Base-by-base conservation (phyloP, 495 filamentous ascomycete genomes). In the Penicillium riverlandense region DNA sequence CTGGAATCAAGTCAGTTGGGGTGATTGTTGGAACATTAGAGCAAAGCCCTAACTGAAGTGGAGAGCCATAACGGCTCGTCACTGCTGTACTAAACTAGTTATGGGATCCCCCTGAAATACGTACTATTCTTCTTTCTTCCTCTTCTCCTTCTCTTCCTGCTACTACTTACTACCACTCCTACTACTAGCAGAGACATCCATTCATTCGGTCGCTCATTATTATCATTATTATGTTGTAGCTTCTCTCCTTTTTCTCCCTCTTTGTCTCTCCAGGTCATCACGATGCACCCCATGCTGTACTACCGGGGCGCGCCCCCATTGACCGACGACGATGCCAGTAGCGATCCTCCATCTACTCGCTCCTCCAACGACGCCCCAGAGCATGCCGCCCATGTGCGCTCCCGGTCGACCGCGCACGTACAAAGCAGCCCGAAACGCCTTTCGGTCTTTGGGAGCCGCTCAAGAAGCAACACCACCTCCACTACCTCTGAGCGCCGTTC, bases 401-500 rank as follows among this genome's bases (percentile, higher is more conserved):
- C 70, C 8, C 58, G 67, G 34, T 73, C 70, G 8, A 69, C 59
- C 15, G 67, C 65, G 10, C 58, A 62, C 45, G 41, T 61, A 8
- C 56, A 68, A 12, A 71, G 63, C 45, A 71, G 63, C 45, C 67
- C 69, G 14, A 73, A 65, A 54, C 60, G 67, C 14, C 31, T 66
- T 11, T 73, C 70, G 0, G 65, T 71, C 45, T 71, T 73, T 14
- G 54, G 57, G 32, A 65, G 65, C 33, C 66, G 70, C 28, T 67
- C 70, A 2, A 53, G 70, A 45, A 71, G 67, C 49, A 73, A 73
- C 34, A 73, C 70, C 13, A 68, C 67, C 13, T 69, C 57, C 28
- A 63, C 67, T 2, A 63, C 62, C 22, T 65, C 62, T 7, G 67
- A 66, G 4, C 61, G 59, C 33, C 63, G 55, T 22, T 69, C 66